Evolutionary conservation across 805 yeast genomes (phyloP), one percentile per base, ranked within the genome.

Genomic region (Lipomyces oligophaga): DNA sequence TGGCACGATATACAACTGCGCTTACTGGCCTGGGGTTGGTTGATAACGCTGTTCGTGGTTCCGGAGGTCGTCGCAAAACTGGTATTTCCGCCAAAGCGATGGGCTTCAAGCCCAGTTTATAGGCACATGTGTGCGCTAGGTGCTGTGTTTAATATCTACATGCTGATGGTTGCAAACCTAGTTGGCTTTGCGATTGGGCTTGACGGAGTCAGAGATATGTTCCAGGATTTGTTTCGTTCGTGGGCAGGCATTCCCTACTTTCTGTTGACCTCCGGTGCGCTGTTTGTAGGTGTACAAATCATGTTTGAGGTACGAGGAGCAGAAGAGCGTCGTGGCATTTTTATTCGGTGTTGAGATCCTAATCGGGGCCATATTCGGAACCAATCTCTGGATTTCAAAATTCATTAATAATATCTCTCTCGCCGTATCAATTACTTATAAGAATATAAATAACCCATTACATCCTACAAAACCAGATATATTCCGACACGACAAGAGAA

Each of bases 1-100:
- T 93, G 99, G 99, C 99, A 93, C 68, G 99, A 93, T 62, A 89
- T 93, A 55, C 89, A 93, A 66, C 74, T 93, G 60, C 81, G 80
- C 53, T 69, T 93, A 41, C 69, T 93, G 39, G 68, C 90, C 45
- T 93, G 99, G 99, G 97, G 99, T 8, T 89, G 97, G 96, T 67
- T 86, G 22, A 74, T 90, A 43, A 97, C 93, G 4, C 56, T 90
- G 18, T 90, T 90, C 62, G 74, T 93, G 35, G 58, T 89, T 3
- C 98, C 98, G 0, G 98, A 93, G 63, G 76, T 87, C 41, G 61
- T 77, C 10, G 82, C 85, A 13, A 77, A 86, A 3, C 37, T 58
- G 15, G 26, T 69, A 3, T 58, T 70, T 36, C 71, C 72, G 1
- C 57, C 57, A 2, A 58, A 61, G 33, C 55, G 62, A 49, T 80